Evolutionary conservation across 2,329 filamentous ascomycete species (phyloP).

Genomic region (Botryosphaeria dothidea): DNA sequence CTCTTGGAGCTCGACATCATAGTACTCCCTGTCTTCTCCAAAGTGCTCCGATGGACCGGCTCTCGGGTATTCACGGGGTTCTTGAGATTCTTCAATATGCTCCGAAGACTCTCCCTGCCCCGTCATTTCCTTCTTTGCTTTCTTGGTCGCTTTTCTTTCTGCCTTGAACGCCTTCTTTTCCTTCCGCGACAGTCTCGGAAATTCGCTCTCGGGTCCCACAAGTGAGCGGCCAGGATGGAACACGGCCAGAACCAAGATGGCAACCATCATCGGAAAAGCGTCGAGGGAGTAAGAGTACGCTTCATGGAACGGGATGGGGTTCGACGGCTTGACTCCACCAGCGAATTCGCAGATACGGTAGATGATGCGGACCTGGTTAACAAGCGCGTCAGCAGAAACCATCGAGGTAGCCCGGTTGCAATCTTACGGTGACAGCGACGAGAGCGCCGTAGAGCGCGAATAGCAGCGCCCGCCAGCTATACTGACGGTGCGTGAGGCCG

Average conservation of each 20-base stretch:
- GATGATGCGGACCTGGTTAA: conserved; percentile 51
- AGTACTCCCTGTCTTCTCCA: background rate
- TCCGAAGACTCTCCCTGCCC: background rate
- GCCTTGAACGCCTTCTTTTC: conserved; percentile 25
- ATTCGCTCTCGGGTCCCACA: conserved; percentile 29
- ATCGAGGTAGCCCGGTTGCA: background rate
- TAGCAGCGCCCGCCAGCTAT: conserved; percentile 27
- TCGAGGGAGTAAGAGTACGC: conserved; percentile 55
- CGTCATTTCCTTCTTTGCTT: background rate
- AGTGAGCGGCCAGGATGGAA: conserved; percentile 30
- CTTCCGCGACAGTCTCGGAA: conserved; percentile 26
- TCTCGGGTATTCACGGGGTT: background rate
- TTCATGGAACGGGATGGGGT: conserved; percentile 52
- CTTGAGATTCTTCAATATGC: no score
- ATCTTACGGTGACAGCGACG: conserved; percentile 43
- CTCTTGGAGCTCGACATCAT: background rate
- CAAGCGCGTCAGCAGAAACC: background rate
- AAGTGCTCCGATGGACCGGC: background rate
- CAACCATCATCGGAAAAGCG: conserved; percentile 57
- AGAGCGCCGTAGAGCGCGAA: conserved; percentile 45
- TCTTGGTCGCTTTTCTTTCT: conserved; percentile 22
- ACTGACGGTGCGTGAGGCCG: background rate
- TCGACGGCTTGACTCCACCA: conserved; percentile 44
- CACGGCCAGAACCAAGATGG: conserved; percentile 25
- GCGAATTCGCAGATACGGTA: conserved; percentile 62